Conservation (phyloP, 192 early-diverging fungal genomes). For the Piromyces finnis region DNA sequence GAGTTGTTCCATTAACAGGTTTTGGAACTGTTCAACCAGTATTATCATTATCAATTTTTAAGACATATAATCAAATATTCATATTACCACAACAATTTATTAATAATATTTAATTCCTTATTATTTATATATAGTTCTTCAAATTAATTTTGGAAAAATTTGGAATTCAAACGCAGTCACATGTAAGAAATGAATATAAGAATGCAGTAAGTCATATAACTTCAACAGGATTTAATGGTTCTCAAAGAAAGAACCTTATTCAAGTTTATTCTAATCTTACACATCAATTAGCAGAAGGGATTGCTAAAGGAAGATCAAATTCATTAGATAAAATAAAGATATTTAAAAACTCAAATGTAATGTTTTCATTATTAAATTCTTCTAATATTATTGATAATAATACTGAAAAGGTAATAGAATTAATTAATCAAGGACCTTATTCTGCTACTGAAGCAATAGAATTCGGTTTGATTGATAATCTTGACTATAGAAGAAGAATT, state of each 20-base stretch:
- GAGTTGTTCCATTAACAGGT: conserved; percentile 35
- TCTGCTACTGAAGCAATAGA: conserved; percentile 22
- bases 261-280: conserved; percentile 30
- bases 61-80: not conserved
- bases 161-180: conserved; percentile 27
- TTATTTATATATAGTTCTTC: conserved; percentile 17
- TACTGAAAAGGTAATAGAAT: conserved; percentile 15
- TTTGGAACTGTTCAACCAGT: conserved; percentile 14
- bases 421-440: conserved; percentile 37
- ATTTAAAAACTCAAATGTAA: not conserved
- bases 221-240: conserved; percentile 21
- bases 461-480: conserved; percentile 27
- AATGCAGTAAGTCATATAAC: conserved; percentile 25
- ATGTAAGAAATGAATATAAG: conserved; percentile 43
- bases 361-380: not conserved
- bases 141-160: conserved; percentile 33
- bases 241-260: conserved; percentile 34
- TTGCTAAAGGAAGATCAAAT: not conserved
- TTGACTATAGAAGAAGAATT: conserved; percentile 24
- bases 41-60: not conserved
- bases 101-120: no score
- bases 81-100: no score
- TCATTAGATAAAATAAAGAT: not conserved
- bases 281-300: not conserved
- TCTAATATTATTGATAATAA: not conserved